Evolutionary conservation across 2,329 filamentous ascomycete species (phyloP).

Genomic region (Botryosphaeria dothidea): DNA sequence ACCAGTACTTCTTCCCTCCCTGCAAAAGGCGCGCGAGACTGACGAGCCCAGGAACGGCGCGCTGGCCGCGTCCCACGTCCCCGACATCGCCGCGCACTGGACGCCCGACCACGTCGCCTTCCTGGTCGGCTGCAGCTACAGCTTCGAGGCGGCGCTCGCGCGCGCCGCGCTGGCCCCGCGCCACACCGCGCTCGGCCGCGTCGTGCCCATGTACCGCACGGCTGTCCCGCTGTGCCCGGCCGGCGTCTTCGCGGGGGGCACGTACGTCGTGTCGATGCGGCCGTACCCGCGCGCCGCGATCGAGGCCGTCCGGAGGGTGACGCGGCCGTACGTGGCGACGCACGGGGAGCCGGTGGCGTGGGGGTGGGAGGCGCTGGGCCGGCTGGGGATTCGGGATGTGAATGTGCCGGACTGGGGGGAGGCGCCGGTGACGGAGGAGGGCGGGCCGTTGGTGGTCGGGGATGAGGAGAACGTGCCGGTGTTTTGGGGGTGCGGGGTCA

Average conservation of each 20-base stretch:
- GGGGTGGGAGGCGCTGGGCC: slow-evolving; percentile 59
- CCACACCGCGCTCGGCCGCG: slow-evolving; percentile 51
- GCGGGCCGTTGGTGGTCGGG: slow-evolving; percentile 34
- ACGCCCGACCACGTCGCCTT: slow-evolving; percentile 61
- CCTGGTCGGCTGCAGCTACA: slow-evolving; percentile 65
- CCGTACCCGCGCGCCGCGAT: slow-evolving; percentile 55
- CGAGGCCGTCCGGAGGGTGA: slow-evolving; percentile 56
- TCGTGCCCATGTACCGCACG: slow-evolving; percentile 65
- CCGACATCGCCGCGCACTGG: slow-evolving; percentile 56
- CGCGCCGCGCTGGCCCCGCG: slow-evolving; percentile 53
- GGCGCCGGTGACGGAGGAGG: slow-evolving; percentile 39
- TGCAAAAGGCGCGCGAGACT: too few relatives aligned
- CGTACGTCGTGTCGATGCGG: slow-evolving; percentile 65
- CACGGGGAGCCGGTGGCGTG: slow-evolving; percentile 67
- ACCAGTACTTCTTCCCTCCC: slow-evolving; percentile 46
- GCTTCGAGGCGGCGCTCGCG: slow-evolving; percentile 60
- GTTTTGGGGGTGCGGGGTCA: slow-evolving; percentile 68
- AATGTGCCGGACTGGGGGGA: slow-evolving; percentile 60
- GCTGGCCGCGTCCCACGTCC: slow-evolving; percentile 34
- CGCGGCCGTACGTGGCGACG: slow-evolving; percentile 55
- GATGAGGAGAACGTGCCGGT: slow-evolving; percentile 53
- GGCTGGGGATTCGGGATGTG: slow-evolving; percentile 58
- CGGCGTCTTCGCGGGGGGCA: slow-evolving; percentile 57
- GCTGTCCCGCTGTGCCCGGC: slow-evolving; percentile 57
- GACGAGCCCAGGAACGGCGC: slow-evolving; percentile 11